Percentiles rank a stretch among this genome's conserved stretches.
Conservation (phyloP, 108 stramenopile species). For the Stephanodiscus minutulus region DNA sequence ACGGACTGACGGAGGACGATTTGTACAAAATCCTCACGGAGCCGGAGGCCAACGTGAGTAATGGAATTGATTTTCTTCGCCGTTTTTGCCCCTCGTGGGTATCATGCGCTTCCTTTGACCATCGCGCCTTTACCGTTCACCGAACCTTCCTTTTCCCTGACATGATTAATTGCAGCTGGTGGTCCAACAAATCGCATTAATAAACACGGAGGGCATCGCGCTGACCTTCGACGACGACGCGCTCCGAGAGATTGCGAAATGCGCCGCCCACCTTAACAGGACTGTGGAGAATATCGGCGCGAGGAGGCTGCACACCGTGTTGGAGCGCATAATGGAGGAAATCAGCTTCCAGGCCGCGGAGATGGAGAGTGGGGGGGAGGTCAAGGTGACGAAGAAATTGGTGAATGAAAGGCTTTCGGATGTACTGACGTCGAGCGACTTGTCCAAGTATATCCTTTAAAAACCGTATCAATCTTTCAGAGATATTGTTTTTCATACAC, state of each 20-base stretch:
- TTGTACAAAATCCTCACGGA: conserved; percentile 98
- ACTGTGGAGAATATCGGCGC: conserved; percentile 99
- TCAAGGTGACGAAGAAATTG: conserved; percentile 77
- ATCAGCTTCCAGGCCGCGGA: conserved; percentile 96
- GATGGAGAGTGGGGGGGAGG: conserved; percentile 70
- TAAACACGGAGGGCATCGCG: conserved; percentile 91
- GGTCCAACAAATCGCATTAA: conserved; percentile 92
- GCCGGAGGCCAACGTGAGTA: conserved; percentile 94
- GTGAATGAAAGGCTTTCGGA: conserved; percentile 86
- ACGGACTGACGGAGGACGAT: conserved; percentile 97
- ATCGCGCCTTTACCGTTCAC: neutral
- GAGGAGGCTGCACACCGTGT: conserved; percentile 94
- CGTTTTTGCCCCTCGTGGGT: neutral
- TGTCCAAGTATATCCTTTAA: conserved; percentile 97
- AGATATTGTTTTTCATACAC: neutral
- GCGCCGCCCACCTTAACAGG: conserved; percentile 92
- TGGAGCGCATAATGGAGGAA: conserved; percentile 98
- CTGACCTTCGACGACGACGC: conserved; percentile 95
- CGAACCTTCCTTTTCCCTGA: neutral
- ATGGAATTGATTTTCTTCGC: neutral
- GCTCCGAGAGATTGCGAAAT: conserved; percentile 95
- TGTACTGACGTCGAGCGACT: conserved; percentile 78
- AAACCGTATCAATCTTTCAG: neutral
- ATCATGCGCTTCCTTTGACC: neutral
- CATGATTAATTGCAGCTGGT: conserved; percentile 51